Evolutionary conservation across 805 yeast species (phyloP).

Genomic region (Myxozyma udenii): DNA sequence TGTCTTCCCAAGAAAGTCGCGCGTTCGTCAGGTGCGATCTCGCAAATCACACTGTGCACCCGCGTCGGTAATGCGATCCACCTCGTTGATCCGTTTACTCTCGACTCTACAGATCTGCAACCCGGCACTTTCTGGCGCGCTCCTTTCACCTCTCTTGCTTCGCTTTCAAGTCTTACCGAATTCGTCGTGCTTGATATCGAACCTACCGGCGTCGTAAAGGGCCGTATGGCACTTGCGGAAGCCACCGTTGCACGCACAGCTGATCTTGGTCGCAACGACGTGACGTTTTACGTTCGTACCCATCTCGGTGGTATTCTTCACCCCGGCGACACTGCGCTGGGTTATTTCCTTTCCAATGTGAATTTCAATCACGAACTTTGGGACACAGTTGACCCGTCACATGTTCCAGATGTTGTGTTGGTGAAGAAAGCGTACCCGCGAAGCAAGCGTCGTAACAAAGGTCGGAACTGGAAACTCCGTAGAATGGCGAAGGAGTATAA

Average conservation of each 20-base stretch:
- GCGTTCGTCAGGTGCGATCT: conserved; percentile 72
- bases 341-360: conserved; percentile 79
- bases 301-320: conserved; percentile 93
- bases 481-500: conserved; percentile 96
- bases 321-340: conserved; percentile 94
- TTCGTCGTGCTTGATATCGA: conserved; percentile 92
- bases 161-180: conserved; percentile 62
- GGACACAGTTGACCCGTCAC: conserved; percentile 62
- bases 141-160: conserved; percentile 75
- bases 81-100: conserved; percentile 78
- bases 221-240: conserved; percentile 82
- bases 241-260: conserved; percentile 83
- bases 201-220: conserved; percentile 75
- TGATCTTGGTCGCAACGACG: conserved; percentile 84
- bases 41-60: conserved; percentile 79
- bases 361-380: conserved; percentile 85
- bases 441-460: conserved; percentile 60
- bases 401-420: conserved; percentile 77
- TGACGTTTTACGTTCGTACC: conserved; percentile 76
- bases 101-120: conserved; percentile 71
- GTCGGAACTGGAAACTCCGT: conserved; percentile 86
- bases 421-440: conserved; percentile 87
- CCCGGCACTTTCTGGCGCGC: conserved; percentile 75
- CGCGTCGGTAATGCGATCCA: conserved; percentile 80
- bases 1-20: conserved; percentile 88